phyloP scores from a whole-genome alignment of 2,329 filamentous ascomycete species.

The Fusarium sp. region DNA sequence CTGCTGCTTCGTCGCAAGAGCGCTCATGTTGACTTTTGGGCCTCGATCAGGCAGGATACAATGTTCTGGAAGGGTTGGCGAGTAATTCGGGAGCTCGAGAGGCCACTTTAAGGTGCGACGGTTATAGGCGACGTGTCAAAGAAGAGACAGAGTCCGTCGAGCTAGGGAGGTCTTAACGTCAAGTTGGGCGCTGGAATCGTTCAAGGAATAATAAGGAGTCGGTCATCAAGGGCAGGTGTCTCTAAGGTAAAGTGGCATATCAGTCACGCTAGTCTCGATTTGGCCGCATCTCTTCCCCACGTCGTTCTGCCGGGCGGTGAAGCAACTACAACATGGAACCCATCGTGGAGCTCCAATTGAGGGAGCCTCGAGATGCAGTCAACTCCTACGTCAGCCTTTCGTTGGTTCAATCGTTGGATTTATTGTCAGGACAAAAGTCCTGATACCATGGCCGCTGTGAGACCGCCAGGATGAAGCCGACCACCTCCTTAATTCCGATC shows the following conservation, averaged over 20 bases:
- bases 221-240: conserved; percentile 47
- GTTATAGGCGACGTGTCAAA: conserved; percentile 34
- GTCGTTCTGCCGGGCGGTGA: conserved; percentile 54
- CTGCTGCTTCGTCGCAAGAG: conserved; percentile 88
- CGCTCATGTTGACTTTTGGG: conserved; percentile 65
- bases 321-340: conserved; percentile 9
- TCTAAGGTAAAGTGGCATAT: conserved; percentile 58
- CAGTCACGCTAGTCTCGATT: conserved; percentile 52
- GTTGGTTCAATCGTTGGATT: not conserved
- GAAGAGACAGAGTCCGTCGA: conserved; percentile 33
- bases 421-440: conserved; percentile 27
- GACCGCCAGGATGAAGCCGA: conserved; percentile 61
- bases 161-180: conserved; percentile 14
- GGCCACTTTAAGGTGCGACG: conserved; percentile 7
- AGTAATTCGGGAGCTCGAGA: not conserved
- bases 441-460: conserved; percentile 51
- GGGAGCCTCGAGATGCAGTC: not conserved
- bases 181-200: conserved; percentile 41
- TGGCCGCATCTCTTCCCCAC: conserved; percentile 44
- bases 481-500: conserved; percentile 52
- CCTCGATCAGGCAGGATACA: conserved; percentile 20
- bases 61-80: conserved; percentile 9
- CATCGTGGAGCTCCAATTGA: conserved; percentile 9
- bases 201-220: conserved; percentile 49
- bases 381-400: not conserved